Conservation (phyloP, 345 rosid species). For the Gynandropsis gynandra region DNA sequence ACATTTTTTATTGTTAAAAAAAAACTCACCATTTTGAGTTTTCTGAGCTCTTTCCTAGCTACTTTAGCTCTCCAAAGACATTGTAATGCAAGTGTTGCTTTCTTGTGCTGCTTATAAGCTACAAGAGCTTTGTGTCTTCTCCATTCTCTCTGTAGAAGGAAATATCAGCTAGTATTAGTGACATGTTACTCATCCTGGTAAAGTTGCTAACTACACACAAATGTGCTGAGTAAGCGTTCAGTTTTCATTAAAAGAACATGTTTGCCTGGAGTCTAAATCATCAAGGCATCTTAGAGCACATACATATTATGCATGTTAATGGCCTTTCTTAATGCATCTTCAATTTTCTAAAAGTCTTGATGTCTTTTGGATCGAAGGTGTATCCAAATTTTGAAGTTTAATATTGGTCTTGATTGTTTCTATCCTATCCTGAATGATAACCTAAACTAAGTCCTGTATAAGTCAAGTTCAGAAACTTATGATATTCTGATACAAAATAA, state of each 20-base stretch:
- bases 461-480: constrained; percentile 5
- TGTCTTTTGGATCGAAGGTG: constrained; percentile 1
- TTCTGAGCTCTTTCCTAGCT: constrained; percentile 58
- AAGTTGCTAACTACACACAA: not conserved
- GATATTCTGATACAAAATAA: not conserved
- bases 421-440: not conserved
- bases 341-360: not conserved
- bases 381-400: constrained; percentile 2
- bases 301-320: too few species aligned
- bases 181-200: not conserved
- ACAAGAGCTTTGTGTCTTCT: constrained; percentile 41
- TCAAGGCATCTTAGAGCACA: constrained; percentile 12
- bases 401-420: constrained; percentile 7
- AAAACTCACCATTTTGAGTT: constrained; percentile 43
- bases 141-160: constrained; percentile 44
- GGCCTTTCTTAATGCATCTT: too few species aligned
- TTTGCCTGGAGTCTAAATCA: not conserved
- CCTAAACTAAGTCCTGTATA: constrained; percentile 7
- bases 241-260: constrained; percentile 3
- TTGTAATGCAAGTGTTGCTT: constrained; percentile 44
- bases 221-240: too few species aligned
- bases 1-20: not conserved
- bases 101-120: constrained; percentile 36
- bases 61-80: constrained; percentile 54
- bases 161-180: constrained; percentile 1